Conservation (phyloP, 371 early-diverging fungal genomes). For the Rhizopus delemar region DNA sequence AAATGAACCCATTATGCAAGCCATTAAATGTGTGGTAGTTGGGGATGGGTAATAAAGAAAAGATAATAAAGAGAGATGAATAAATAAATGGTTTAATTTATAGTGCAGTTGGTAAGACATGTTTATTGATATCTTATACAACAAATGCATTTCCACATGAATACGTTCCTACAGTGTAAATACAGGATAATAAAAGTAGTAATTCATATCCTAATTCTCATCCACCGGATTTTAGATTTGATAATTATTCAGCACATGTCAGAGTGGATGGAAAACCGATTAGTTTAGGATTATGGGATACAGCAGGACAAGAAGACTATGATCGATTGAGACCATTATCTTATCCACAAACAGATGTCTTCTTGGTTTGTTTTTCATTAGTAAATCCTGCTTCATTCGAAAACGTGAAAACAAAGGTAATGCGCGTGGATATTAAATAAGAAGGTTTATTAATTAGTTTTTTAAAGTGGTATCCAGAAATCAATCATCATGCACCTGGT, state of each 20-base stretch:
- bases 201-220: neutral
- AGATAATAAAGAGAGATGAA: conserved; percentile 10
- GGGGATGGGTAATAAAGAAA: conserved; percentile 87
- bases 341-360: conserved; percentile 89
- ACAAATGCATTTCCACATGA: conserved; percentile 85
- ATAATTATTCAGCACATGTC: conserved; percentile 84
- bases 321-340: conserved; percentile 82
- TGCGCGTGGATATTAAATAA: neutral
- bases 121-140: conserved; percentile 79
- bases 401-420: conserved; percentile 80
- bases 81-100: neutral
- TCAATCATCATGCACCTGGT: conserved; percentile 61
- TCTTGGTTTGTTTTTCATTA: conserved; percentile 84
- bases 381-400: conserved; percentile 79
- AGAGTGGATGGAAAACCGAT: conserved; percentile 85
- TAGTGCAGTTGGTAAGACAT: conserved; percentile 85
- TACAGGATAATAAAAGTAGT: neutral
- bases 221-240: conserved; percentile 51
- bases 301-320: conserved; percentile 90
- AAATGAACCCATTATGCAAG: conserved; percentile 72
- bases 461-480: conserved; percentile 66
- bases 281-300: conserved; percentile 89
- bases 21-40: conserved; percentile 98
- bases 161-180: conserved; percentile 79
- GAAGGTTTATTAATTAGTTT: neutral